phyloP scores from a whole-genome alignment of 2,329 filamentous ascomycete species.

The Diaporthe nobilis region DNA sequence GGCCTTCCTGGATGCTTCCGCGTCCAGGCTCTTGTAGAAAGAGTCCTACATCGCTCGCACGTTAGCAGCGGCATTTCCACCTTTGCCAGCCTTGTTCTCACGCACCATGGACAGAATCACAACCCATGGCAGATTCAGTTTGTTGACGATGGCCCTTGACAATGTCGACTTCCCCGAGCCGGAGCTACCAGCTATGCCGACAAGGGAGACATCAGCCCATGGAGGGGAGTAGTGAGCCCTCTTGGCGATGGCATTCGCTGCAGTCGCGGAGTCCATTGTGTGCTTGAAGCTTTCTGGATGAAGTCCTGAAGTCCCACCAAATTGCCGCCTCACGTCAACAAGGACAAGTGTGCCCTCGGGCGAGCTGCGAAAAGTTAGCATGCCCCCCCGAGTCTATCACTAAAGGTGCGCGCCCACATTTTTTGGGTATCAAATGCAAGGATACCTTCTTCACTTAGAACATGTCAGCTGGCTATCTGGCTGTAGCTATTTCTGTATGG shows the following conservation, averaged over 20 bases:
- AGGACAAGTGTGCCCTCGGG: background rate
- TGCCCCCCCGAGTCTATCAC: background rate
- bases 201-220: slow-evolving; percentile 97
- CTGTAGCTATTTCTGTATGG: background rate
- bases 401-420: background rate
- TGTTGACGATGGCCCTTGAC: slow-evolving; percentile 89
- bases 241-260: slow-evolving; percentile 63
- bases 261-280: slow-evolving; percentile 43
- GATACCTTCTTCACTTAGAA: slow-evolving; percentile 12
- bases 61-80: slow-evolving; percentile 2
- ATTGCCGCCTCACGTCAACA: background rate
- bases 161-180: slow-evolving; percentile 96
- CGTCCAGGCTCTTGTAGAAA: slow-evolving; percentile 91
- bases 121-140: slow-evolving; percentile 95
- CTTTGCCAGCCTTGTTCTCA: slow-evolving; percentile 30
- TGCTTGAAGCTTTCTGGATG: background rate
- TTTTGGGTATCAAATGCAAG: slow-evolving; percentile 3
- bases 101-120: slow-evolving; percentile 95
- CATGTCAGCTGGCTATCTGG: background rate
- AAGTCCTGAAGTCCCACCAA: too few species aligned
- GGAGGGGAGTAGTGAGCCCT: slow-evolving; percentile 89
- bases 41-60: slow-evolving; percentile 76
- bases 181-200: slow-evolving; percentile 94
- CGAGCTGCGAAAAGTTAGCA: slow-evolving; percentile 31
- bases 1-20: slow-evolving; percentile 83